A percentile compares a stretch with the other conserved stretches of the same genome.
phyloP scores from a whole-genome alignment of 73 alveolate species.

The Paramecium tetraurelia region DNA sequence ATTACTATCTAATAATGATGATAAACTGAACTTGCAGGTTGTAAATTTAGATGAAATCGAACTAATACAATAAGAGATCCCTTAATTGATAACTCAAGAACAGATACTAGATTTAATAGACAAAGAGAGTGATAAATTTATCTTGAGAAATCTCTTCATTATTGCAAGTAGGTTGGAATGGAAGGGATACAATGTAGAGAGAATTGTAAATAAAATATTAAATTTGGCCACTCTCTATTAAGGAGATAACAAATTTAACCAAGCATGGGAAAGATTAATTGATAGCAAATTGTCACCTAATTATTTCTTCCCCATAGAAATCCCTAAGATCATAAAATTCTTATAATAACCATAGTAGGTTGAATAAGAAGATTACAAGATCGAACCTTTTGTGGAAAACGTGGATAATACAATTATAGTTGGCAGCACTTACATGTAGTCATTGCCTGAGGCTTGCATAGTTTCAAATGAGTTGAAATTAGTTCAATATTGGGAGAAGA shows the following conservation, averaged over 20 bases:
- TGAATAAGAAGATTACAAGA: background rate
- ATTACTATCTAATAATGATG: background rate
- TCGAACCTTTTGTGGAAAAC: conserved; percentile 21
- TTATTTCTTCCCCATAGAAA: background rate
- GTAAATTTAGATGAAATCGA: conserved; percentile 39
- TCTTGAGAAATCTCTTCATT: background rate
- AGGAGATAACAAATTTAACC: background rate
- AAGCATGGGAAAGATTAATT: conserved; percentile 38
- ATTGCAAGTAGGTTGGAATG: background rate
- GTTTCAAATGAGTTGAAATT: conserved; percentile 73
- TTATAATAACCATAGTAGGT: background rate
- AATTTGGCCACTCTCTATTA: background rate
- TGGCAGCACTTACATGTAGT: conserved; percentile 23
- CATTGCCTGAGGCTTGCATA: conserved; percentile 65
- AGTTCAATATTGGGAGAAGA: conserved; percentile 87
- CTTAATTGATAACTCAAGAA: background rate
- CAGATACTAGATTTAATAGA: background rate
- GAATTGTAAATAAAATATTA: background rate
- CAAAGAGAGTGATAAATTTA: background rate
- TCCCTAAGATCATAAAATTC: background rate
- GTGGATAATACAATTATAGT: background rate
- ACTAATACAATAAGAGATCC: background rate
- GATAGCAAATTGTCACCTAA: conserved; percentile 25
- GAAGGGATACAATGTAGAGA: background rate
- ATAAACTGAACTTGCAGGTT: background rate